A percentile compares a stretch with the other conserved stretches of the same genome.
Conservation (phyloP, 768 basidiomycete genomes). For the Tricholoma saponaceum region DNA sequence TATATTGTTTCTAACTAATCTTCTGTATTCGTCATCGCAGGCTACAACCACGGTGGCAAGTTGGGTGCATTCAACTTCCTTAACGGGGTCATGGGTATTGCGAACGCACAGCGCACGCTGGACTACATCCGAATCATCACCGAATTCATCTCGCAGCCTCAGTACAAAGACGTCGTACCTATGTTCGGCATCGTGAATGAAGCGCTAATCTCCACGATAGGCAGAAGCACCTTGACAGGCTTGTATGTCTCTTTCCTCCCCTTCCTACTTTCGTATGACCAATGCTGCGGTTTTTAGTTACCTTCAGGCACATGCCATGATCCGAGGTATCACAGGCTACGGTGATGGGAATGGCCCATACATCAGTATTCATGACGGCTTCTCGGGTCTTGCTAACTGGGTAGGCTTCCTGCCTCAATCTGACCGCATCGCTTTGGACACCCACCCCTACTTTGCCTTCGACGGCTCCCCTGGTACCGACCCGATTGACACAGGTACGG, state of each 20-base stretch:
- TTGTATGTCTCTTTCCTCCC: conserved; percentile 55
- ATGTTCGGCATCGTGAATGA: conserved; percentile 69
- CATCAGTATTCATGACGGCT: conserved; percentile 46
- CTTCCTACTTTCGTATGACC: conserved; percentile 23
- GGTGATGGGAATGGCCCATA: conserved; percentile 65
- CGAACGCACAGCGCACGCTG: conserved; percentile 78
- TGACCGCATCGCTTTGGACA: conserved; percentile 39
- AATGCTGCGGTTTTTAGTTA: conserved; percentile 34
- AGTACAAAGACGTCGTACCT: conserved; percentile 62
- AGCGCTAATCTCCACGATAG: conserved; percentile 50
- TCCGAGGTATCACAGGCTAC: conserved; percentile 68
- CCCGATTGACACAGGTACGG: conserved; percentile 28
- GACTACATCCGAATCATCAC: conserved; percentile 75
- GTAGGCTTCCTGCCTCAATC: conserved; percentile 31
- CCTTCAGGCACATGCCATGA: conserved; percentile 53
- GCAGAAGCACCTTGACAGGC: conserved; percentile 44
- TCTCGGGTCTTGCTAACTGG: conserved; percentile 37
- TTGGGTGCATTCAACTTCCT: conserved; percentile 62
- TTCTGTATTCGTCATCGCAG: conserved; percentile 16
- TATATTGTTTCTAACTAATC: background rate
- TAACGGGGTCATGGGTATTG: conserved; percentile 77
- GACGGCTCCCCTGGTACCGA: conserved; percentile 28
- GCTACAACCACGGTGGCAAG: conserved; percentile 62
- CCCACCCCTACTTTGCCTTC: conserved; percentile 46
- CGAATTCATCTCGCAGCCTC: conserved; percentile 80